Base-by-base conservation (phyloP, 129 eudicot genomes). In the Tanacetum coccineum region DNA sequence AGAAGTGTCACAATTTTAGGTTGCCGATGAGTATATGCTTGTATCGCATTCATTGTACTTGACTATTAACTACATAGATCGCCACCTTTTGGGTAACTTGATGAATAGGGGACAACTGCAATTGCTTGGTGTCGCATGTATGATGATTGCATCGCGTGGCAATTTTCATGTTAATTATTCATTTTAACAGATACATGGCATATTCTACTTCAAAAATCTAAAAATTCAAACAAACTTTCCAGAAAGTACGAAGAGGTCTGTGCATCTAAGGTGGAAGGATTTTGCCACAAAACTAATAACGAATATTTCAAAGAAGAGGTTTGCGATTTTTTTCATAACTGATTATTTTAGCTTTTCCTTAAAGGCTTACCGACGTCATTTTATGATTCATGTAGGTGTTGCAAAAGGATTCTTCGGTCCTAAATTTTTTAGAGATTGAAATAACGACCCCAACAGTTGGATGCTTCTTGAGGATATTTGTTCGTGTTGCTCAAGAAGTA, bases 221-320 rank as follows among this genome's bases (percentile, higher is more conserved):
- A 42, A 0, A n/a, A 55, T 55, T 68, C 51, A 46, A 25, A 39
- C 63, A 6, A 53, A 18, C 20, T 78, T 62, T 32, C 2, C 87
- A 93, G 99, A 6, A 32, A 32, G 40, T 32, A 32, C 6, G 40
- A 32, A 32, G 40, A 32, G 40, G 40, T 32, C 0, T 32, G 40
- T 32, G 40, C 40, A 32, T 8, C 40, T 4, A 32, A 32, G 40
- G 40, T 32, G 40, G 40, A 32, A 32, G 40, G 88, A 67, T 93
- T 88, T 77, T 93, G 98, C 79, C 86, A 93, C 82, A 93, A 88
- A 47, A 89, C 96, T 0, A 96, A 93, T 62, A 93, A 93, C 76
- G 85, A 96, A 60, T 93, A 93, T 72, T 82, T 89, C 64, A 93
- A 86, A 76, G 96, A 93, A 1, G 99, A 89, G 96, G 0, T 30